phyloP scores from a whole-genome alignment of 2,329 filamentous ascomycete genomes.

The Colletotrichum australisinense region DNA sequence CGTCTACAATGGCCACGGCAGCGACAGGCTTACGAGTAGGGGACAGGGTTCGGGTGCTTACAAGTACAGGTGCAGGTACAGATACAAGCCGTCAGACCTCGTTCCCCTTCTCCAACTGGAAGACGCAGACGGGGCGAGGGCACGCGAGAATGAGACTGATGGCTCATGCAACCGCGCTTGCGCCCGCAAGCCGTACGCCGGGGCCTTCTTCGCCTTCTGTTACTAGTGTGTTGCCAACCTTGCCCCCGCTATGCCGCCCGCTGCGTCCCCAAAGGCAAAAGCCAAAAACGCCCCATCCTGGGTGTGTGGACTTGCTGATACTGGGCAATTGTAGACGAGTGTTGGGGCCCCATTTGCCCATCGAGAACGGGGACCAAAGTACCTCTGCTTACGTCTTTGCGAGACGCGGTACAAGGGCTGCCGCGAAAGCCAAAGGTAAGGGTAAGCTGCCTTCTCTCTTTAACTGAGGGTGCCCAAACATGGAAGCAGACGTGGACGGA shows the following conservation, averaged over 20 bases:
- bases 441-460: conserved; percentile 29
- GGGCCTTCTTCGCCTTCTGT: conserved; percentile 24
- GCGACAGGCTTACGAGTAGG: neutral
- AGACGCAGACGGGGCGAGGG: neutral
- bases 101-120: neutral
- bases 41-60: neutral
- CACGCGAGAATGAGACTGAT: conserved; percentile 29
- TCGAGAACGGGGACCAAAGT: neutral
- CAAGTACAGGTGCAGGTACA: neutral
- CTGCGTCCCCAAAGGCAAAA: conserved; percentile 30
- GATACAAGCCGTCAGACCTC: neutral
- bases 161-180: conserved; percentile 29
- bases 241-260: conserved; percentile 32
- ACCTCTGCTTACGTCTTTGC: neutral
- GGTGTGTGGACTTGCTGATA: conserved; percentile 11
- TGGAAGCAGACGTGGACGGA: conserved; percentile 8
- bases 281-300: conserved; percentile 30
- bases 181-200: conserved; percentile 24
- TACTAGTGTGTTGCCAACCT: conserved; percentile 28
- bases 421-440: conserved; percentile 13
- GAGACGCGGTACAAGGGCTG: neutral
- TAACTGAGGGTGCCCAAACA: conserved; percentile 23
- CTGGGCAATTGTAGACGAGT: conserved; percentile 18
- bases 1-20: neutral
- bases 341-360: neutral